Evolutionary conservation across 78 protist genomes (phyloP), one percentile per base, ranked within the genome.

Genomic region (Dictyostelium brefeldianum): DNA sequence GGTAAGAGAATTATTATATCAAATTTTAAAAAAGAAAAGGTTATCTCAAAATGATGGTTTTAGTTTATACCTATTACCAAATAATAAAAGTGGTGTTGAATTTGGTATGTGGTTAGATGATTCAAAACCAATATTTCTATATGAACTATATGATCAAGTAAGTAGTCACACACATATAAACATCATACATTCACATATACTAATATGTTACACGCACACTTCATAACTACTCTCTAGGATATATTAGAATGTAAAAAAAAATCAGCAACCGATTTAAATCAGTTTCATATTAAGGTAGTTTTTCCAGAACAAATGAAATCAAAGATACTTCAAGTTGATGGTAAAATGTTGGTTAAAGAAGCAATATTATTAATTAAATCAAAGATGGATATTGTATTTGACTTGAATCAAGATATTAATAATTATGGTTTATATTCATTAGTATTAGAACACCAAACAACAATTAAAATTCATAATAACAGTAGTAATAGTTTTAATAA

Each of bases 231-330:
- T n/a, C n/a, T n/a, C n/a, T 51, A 51, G 12, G 75, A 67, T 67
- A 14, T 67, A 31, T 43, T 67, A 12, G 75, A 67, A 43, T 79
- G 84, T 12, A 79, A 79, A 59, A 27, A 25, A 3, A 79, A 59
- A 25, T 14, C 46, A 17, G 41, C 11, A 11, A 25, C 41, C 12
- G 84, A 79, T 62, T 17, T 31, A 3, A 53, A 53, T 20, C 70
- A 31, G 9, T 20, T 36, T n/a, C 65, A 57, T 29, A 31, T 79
- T 36, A 79, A 79, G 20, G 73, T 79, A 7, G 84, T 79, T 15
- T 79, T 79, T 36, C 84, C 84, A 5, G 84, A 79, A 59, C 84
- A 79, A 59, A 79, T 79, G 84, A 79, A 79, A 59, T 54, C 84
- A 20, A 79, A 79, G 43, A 79, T 73, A 7, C 27, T 79, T 64